phyloP scores from a whole-genome alignment of 2,329 filamentous ascomycete species.

The Teratosphaeria pseudoeucalypti region DNA sequence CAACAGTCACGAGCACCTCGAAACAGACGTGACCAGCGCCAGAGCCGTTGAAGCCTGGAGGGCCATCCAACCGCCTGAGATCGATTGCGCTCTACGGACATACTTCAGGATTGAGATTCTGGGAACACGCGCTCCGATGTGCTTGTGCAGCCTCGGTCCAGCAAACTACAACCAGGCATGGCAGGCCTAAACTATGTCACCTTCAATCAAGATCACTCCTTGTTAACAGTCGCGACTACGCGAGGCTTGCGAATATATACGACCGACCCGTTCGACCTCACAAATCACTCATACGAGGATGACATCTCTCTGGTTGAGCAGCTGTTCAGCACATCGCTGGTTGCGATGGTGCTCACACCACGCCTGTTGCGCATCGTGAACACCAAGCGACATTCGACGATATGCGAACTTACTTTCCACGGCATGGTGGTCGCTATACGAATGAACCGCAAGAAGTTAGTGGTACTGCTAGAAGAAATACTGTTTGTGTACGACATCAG shows the following conservation, averaged over 20 bases:
- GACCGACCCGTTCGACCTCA: slow-evolving; percentile 90
- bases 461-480: slow-evolving; percentile 87
- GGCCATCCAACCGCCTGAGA: no score
- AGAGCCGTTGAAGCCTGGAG: not conserved
- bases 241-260: slow-evolving; percentile 94
- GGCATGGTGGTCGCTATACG: slow-evolving; percentile 92
- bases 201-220: slow-evolving; percentile 98
- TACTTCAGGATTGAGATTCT: not conserved
- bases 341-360: slow-evolving; percentile 85
- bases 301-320: slow-evolving; percentile 97
- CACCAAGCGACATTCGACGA: slow-evolving; percentile 80
- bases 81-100: not conserved
- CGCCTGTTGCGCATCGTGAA: slow-evolving; percentile 92
- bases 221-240: slow-evolving; percentile 86
- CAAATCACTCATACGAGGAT: slow-evolving; percentile 78
- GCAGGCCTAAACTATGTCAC: slow-evolving; percentile 83
- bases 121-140: not conserved
- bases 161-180: slow-evolving; percentile 11
- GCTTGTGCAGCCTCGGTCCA: not conserved
- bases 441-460: slow-evolving; percentile 85
- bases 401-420: slow-evolving; percentile 97
- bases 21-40: not conserved
- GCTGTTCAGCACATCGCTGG: slow-evolving; percentile 95
- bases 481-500: slow-evolving; percentile 98
- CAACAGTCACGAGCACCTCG: not conserved